Evolutionary conservation across 495 filamentous ascomycete genomes (phyloP).

Genomic region (Terfezia boudieri): DNA sequence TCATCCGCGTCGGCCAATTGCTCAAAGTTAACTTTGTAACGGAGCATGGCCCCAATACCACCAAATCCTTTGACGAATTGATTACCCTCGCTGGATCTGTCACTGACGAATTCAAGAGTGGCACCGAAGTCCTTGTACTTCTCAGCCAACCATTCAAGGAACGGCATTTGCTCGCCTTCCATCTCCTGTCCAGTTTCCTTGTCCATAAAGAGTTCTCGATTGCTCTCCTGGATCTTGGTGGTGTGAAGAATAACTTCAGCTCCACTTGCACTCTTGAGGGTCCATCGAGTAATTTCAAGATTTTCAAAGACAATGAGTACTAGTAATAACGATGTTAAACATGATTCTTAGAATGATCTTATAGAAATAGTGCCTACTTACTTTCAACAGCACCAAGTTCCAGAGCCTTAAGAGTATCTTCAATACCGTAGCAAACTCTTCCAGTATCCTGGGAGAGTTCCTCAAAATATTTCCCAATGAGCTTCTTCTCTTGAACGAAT

Average conservation of each 20-base stretch:
- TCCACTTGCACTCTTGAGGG: constrained; percentile 54
- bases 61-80: constrained; percentile 99
- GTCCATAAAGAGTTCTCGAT: constrained; percentile 74
- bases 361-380: not conserved
- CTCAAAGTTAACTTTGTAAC: constrained; percentile 99
- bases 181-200: constrained; percentile 90
- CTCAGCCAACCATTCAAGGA: constrained; percentile 97
- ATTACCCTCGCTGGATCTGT: constrained; percentile 89
- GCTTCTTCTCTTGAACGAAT: constrained; percentile 99
- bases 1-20: constrained; percentile 85
- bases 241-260: constrained; percentile 57
- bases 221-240: constrained; percentile 60
- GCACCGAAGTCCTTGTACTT: constrained; percentile 95
- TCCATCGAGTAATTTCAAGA: constrained; percentile 77
- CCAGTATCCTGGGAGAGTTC: constrained; percentile 95
- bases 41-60: constrained; percentile 88
- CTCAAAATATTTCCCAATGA: constrained; percentile 95
- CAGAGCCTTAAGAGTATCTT: constrained; percentile 92
- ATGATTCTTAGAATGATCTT: not conserved
- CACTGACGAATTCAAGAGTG: constrained; percentile 90
- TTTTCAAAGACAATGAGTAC: constrained; percentile 92
- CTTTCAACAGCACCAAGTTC: constrained; percentile 86
- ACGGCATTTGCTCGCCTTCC: constrained; percentile 68
- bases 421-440: constrained; percentile 89
- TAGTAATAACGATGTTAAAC: constrained; percentile 1